Evolutionary conservation across 2,329 filamentous ascomycete species (phyloP), one percentile per base, ranked within the genome.

Genomic region (Aspergillus sergii): DNA sequence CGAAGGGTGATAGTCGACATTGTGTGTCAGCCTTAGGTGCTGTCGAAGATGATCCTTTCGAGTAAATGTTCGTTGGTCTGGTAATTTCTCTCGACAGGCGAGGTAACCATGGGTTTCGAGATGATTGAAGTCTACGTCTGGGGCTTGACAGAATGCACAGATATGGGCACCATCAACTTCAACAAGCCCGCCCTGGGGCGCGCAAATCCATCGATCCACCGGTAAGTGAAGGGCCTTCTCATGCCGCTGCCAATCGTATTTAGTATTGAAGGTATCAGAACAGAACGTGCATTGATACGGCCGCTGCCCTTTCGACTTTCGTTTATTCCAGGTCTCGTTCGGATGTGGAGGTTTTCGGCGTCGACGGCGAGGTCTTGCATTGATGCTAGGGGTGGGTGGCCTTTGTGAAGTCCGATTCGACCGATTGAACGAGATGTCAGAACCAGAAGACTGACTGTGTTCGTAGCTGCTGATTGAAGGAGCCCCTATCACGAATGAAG

Each of bases 31-130:
- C 23, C 83, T 80, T 21, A 87, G 71, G 70, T 87, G 85, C 67
- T 87, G 85, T 45, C 83, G 78, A 1, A 87, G 76, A 68, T 87
- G 85, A 65, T 87, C 85, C 71, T 87, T 87, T 19, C 85, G 78
- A 68, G 84, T 86, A 71, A 87, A 87, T 0, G 83, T 86, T n/a
- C 86, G 80, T 53, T 85, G 81, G 57, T 85, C 82, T 2, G 82
- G 60, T 7, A 83, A 83, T 68, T 86, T 87, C 59, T 86, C 83
- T 64, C 84, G 82, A 68, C 86, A 88, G 21, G 80, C 76, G 14
- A 73, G 73, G 69, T 85, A 85, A 64, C 86, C 84, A 75, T 88
- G 86, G 4, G 76, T 78, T 65, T 86, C 84, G 10, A 87, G 71
- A 71, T 88, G 86, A 16, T 83, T 81, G n/a, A 77, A 19, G 16